Conservation (phyloP, 2,329 filamentous ascomycete genomes). For the Pestalotiopsis sp. region DNA sequence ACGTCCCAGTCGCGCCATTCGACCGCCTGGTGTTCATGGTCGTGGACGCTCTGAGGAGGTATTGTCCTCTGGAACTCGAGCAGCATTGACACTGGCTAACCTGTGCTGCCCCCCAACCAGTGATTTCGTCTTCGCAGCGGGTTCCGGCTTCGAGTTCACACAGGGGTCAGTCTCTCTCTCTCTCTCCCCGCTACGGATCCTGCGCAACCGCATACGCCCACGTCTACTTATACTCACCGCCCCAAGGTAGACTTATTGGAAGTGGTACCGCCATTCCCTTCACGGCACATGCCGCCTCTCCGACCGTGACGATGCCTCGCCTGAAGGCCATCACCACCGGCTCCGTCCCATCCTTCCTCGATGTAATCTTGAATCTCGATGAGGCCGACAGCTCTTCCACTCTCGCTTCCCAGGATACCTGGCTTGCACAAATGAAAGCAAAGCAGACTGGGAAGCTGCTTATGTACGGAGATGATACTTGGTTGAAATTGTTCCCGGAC, state of each 20-base stretch:
- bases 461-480: constrained; percentile 98
- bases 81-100: neutral
- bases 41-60: constrained; percentile 91
- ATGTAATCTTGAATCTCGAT: constrained; percentile 94
- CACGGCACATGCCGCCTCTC: constrained; percentile 93
- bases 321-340: constrained; percentile 97
- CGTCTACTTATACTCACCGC: neutral
- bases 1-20: constrained; percentile 72
- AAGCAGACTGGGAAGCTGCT: constrained; percentile 74
- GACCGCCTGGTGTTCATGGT: constrained; percentile 97
- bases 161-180: constrained; percentile 67
- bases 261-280: constrained; percentile 86
- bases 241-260: constrained; percentile 70
- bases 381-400: constrained; percentile 92
- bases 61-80: constrained; percentile 25
- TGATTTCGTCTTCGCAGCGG: constrained; percentile 86
- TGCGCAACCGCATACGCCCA: neutral
- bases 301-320: constrained; percentile 97
- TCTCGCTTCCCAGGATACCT: constrained; percentile 87
- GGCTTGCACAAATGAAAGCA: constrained; percentile 89
- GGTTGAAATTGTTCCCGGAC: constrained; percentile 92
- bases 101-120: constrained; percentile 46
- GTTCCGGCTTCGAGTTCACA: constrained; percentile 83
- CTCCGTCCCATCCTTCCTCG: constrained; percentile 96
- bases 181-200: neutral